phyloP scores from a whole-genome alignment of 192 early-diverging fungal species.

The Backusella tuberculispora region DNA sequence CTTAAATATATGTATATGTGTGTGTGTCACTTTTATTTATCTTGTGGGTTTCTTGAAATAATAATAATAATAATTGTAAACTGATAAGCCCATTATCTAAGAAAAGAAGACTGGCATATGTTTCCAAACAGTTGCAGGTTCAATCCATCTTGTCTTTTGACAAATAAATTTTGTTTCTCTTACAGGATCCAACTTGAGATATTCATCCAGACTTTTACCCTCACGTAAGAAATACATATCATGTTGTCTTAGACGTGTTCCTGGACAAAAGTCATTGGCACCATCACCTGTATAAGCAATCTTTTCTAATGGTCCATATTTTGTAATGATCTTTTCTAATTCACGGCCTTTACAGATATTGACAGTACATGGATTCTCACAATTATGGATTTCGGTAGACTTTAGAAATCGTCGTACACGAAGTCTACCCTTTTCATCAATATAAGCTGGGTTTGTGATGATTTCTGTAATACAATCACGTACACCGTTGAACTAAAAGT shows the following conservation, averaged over 20 bases:
- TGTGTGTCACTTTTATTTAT: no score
- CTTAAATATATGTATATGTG: neutral
- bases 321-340: neutral
- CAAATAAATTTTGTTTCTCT: neutral
- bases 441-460: slow-evolving; percentile 62
- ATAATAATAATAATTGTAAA: no score
- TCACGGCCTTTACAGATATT: slow-evolving; percentile 68
- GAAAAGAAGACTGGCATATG: slow-evolving; percentile 14
- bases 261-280: slow-evolving; percentile 18
- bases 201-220: neutral
- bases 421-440: slow-evolving; percentile 48
- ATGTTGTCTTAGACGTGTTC: neutral
- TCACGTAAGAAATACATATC: slow-evolving; percentile 16
- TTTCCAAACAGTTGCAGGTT: slow-evolving; percentile 17
- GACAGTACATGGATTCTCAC: slow-evolving; percentile 52
- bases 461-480: slow-evolving; percentile 48
- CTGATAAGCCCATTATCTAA: no score
- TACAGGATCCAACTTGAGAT: neutral
- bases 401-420: slow-evolving; percentile 48
- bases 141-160: slow-evolving; percentile 7
- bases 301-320: neutral
- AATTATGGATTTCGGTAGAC: slow-evolving; percentile 44
- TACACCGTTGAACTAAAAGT: slow-evolving; percentile 51
- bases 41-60: neutral
- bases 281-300: slow-evolving; percentile 17